A percentile compares a stretch with the other conserved stretches of the same genome.
Evolutionary conservation across 306 rosid species (phyloP).

Genomic region (Rosa persica): DNA sequence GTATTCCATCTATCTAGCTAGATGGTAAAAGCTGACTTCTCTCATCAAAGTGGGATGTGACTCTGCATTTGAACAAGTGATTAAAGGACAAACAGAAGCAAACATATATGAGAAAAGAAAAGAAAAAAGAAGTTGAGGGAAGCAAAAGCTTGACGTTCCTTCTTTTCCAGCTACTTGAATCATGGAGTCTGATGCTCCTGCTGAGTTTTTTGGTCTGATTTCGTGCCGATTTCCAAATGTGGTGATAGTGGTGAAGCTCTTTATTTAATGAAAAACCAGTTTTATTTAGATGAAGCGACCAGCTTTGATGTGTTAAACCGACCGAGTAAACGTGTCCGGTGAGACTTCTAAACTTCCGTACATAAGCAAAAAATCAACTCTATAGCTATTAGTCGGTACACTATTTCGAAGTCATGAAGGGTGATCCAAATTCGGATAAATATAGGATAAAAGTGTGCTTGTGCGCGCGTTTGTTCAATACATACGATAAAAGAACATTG

Average conservation of each 20-base stretch:
- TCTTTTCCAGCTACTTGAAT: conserved; percentile 40
- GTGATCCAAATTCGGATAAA: not conserved
- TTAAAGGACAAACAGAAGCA: not conserved
- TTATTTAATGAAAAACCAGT: no score
- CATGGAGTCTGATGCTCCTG: not conserved
- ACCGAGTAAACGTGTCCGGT: not conserved
- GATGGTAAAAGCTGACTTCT: conserved; percentile 47
- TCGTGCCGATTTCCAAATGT: not conserved
- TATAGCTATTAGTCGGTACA: not conserved
- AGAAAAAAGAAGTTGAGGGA: not conserved
- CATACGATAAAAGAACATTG: conserved; percentile 17
- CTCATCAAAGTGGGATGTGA: conserved; percentile 69
- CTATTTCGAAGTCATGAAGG: not conserved
- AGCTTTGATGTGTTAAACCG: not conserved
- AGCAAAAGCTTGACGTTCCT: conserved; percentile 40
- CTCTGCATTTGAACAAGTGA: conserved; percentile 54
- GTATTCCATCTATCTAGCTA: conserved; percentile 50
- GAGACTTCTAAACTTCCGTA: not conserved
- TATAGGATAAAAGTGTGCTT: conserved; percentile 25
- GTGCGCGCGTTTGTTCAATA: not conserved
- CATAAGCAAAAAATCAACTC: not conserved
- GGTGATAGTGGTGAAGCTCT: not conserved
- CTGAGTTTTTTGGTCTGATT: not conserved
- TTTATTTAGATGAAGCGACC: not conserved
- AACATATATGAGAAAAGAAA: not conserved